These are phyloP conservation scores for Elsinoe fawcettii DNA, from an alignment of 2,329 filamentous ascomycete species.

Conservation along the genomic window DNA sequence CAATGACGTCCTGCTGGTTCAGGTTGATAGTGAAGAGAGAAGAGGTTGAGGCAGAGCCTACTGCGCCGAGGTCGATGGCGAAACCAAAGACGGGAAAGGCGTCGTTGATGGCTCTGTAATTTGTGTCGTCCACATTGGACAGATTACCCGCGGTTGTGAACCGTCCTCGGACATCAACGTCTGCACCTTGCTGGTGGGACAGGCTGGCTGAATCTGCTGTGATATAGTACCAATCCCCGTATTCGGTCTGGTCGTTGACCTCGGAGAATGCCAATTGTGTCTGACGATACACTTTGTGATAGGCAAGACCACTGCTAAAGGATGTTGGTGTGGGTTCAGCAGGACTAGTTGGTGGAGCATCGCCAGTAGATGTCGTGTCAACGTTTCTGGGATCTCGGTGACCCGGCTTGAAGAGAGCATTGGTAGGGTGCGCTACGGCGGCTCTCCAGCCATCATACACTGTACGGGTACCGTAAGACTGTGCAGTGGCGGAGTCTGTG, in stretches of 20 bases:
- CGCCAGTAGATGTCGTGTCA: neutral
- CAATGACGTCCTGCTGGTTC: constrained; percentile 43
- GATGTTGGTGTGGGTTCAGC: neutral
- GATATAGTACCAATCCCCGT: constrained; percentile 48
- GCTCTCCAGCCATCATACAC: constrained; percentile 12
- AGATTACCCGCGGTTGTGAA: constrained; percentile 40
- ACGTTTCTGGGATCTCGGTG: neutral
- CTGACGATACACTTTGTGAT: constrained; percentile 26
- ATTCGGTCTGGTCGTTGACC: constrained; percentile 42
- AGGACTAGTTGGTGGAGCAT: neutral
- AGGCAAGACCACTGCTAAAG: constrained; percentile 20
- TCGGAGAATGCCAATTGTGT: constrained; percentile 38
- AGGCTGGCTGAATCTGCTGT: constrained; percentile 37
- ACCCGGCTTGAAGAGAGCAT: neutral
- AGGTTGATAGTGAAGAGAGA: constrained; percentile 46
- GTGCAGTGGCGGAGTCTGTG: neutral
- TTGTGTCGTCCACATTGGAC: constrained; percentile 37
- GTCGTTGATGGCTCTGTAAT: constrained; percentile 42
- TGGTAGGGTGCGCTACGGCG: constrained; percentile 4
- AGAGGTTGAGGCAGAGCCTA: constrained; percentile 31
- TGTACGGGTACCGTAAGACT: neutral
- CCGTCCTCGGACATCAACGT: constrained; percentile 38
- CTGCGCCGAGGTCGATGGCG: constrained; percentile 42
- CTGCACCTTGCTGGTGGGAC: constrained; percentile 42
- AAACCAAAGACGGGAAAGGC: constrained; percentile 48